Evolutionary conservation across 768 basidiomycete species (phyloP).

Genomic region (Mrakia gelida): DNA sequence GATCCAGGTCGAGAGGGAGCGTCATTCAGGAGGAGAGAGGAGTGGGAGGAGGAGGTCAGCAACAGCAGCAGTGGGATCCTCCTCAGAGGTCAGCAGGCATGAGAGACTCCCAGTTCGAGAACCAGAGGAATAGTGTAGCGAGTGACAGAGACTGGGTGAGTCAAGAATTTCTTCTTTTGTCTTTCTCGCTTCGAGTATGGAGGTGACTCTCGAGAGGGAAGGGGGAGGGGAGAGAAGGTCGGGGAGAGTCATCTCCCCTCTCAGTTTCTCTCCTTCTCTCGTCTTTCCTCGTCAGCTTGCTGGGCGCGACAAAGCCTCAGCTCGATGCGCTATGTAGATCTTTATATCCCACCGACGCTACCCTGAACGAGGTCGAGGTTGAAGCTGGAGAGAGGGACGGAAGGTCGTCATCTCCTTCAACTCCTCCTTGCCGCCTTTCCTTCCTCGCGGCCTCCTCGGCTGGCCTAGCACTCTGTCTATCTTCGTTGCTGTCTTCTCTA

Average conservation of each 20-base stretch:
- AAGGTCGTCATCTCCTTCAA: background rate
- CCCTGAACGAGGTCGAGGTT: too few species aligned
- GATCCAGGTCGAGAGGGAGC: background rate
- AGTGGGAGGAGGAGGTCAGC: background rate
- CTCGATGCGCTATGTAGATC: too few species aligned
- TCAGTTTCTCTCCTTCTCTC: background rate
- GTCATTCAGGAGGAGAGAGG: background rate
- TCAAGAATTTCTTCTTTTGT: background rate
- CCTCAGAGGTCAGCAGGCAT: background rate
- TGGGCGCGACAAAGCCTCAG: too few species aligned
- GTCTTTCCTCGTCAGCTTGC: too few species aligned
- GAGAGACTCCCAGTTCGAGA: background rate
- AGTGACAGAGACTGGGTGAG: conserved; percentile 5
- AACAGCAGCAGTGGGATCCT: background rate
- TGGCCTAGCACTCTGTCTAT: background rate
- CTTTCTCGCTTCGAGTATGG: background rate
- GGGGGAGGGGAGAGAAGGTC: background rate
- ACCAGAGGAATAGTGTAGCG: background rate
- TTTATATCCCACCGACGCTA: too few species aligned
- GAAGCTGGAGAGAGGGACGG: background rate
- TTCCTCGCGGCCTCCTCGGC: background rate
- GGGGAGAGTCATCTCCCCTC: conserved; percentile 6
- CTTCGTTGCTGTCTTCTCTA: background rate
- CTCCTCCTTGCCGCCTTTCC: background rate
- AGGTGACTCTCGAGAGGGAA: background rate